phyloP scores from a whole-genome alignment of 116 monocot species.

The Phalaenopsis hybrid region DNA sequence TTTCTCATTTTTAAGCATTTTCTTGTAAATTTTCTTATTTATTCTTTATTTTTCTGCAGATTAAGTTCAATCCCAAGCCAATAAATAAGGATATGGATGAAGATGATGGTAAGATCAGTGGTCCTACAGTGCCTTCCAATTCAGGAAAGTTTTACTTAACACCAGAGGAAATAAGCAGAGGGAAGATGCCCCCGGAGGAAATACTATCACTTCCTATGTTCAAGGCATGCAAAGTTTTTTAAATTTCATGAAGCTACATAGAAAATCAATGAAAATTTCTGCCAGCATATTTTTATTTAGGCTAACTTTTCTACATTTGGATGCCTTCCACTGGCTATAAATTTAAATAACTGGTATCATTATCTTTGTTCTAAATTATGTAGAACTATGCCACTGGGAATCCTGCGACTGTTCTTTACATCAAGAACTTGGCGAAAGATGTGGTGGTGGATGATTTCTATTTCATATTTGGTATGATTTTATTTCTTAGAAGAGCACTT shows the following conservation, averaged over 20 bases:
- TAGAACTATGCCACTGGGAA: constrained; percentile 88
- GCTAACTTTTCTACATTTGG: not conserved
- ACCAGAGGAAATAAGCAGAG: constrained; percentile 56
- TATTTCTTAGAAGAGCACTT: constrained; percentile 14
- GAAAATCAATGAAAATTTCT: not conserved
- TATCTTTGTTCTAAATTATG: not conserved
- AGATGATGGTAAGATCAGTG: constrained; percentile 19
- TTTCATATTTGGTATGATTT: constrained; percentile 36
- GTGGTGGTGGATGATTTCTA: constrained; percentile 85
- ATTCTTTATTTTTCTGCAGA: constrained; percentile 28
- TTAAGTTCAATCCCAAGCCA: constrained; percentile 78
- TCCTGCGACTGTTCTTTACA: constrained; percentile 79
- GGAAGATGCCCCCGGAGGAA: constrained; percentile 79
- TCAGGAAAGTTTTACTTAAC: constrained; percentile 54
- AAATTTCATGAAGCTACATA: not conserved
- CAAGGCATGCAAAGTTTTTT: constrained; percentile 43
- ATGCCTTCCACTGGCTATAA: no score
- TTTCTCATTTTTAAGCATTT: not conserved
- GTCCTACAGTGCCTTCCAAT: constrained; percentile 17
- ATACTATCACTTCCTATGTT: constrained; percentile 96
- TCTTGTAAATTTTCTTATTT: not conserved
- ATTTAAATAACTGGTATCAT: not conserved
- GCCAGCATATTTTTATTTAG: not conserved
- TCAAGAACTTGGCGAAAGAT: constrained; percentile 98
- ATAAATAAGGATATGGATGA: constrained; percentile 32